Evolutionary conservation across 2,329 filamentous ascomycete species (phyloP).

Genomic region (Fusarium begoniae): DNA sequence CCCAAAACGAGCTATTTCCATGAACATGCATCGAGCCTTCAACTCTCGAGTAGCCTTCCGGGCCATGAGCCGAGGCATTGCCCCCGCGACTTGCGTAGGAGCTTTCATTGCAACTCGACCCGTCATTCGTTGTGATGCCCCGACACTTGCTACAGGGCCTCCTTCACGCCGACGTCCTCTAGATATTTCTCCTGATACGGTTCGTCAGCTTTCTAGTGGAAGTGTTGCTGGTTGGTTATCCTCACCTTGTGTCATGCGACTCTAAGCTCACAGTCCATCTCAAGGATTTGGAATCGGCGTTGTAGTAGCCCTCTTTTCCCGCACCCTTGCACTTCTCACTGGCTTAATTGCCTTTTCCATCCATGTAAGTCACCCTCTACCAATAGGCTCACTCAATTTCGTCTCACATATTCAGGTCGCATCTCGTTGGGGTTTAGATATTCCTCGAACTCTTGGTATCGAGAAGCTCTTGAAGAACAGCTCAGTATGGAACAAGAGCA

Average conservation of each 20-base stretch:
- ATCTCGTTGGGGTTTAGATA: constrained; percentile 54
- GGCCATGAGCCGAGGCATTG: constrained; percentile 42
- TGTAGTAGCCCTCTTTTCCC: constrained; percentile 74
- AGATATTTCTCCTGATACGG: constrained; percentile 45
- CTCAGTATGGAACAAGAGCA: constrained; percentile 58
- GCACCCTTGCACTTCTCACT: constrained; percentile 72
- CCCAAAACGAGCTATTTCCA: background rate
- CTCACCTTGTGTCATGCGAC: background rate
- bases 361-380: constrained; percentile 60
- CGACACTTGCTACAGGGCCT: constrained; percentile 29
- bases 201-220: constrained; percentile 63
- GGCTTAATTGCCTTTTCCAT: constrained; percentile 71
- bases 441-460: constrained; percentile 50
- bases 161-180: constrained; percentile 25
- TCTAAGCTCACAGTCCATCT: background rate
- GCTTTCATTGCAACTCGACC: constrained; percentile 38
- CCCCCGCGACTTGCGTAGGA: constrained; percentile 42
- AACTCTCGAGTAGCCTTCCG: constrained; percentile 34
- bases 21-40: constrained; percentile 38
- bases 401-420: constrained; percentile 50
- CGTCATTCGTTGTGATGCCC: constrained; percentile 44
- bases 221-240: constrained; percentile 58
- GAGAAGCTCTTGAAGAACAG: constrained; percentile 51
- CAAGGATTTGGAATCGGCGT: constrained; percentile 71
- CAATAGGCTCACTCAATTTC: background rate